A percentile compares a stretch with the other conserved stretches of the same genome.
These are phyloP conservation scores for Mediolabrus comicus DNA, from an alignment of 108 stramenopile genomes.

Conservation along the genomic window DNA sequence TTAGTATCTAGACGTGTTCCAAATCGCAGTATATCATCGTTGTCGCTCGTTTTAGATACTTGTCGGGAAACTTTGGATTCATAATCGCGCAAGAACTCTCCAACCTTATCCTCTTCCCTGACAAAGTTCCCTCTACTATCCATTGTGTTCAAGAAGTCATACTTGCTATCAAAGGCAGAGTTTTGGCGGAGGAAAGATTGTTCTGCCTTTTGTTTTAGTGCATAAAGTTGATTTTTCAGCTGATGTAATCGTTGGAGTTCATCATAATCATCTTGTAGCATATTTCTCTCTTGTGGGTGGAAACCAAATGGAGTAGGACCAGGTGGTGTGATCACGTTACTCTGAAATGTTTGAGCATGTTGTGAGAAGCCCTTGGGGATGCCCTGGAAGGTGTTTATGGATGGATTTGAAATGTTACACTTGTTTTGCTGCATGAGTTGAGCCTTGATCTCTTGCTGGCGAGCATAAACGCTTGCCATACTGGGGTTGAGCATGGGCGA, in stretches of 20 bases:
- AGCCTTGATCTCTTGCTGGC: not conserved
- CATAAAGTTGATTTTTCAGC: too few relatives aligned
- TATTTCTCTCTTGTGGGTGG: not conserved
- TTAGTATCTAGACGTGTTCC: not conserved
- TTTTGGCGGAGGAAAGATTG: not conserved
- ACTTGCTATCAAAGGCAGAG: slow-evolving; percentile 1
- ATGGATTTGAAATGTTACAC: not conserved
- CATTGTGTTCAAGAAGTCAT: not conserved
- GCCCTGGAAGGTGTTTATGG: not conserved
- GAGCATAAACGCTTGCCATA: not conserved
- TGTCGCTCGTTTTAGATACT: not conserved
- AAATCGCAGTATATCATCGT: not conserved
- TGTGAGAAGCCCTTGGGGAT: not conserved
- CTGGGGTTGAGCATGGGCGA: not conserved
- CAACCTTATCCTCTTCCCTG: not conserved
- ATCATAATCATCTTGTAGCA: not conserved
- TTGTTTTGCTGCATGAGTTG: not conserved
- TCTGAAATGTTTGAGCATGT: not conserved
- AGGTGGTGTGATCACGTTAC: not conserved
- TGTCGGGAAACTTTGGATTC: not conserved
- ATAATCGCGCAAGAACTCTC: not conserved
- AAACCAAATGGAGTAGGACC: not conserved
- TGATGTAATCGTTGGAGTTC: not conserved
- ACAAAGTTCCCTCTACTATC: too few relatives aligned
- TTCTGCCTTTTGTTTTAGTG: not conserved